Evolutionary conservation across 768 basidiomycete species (phyloP).

Genomic region (Termitomyces sp.): DNA sequence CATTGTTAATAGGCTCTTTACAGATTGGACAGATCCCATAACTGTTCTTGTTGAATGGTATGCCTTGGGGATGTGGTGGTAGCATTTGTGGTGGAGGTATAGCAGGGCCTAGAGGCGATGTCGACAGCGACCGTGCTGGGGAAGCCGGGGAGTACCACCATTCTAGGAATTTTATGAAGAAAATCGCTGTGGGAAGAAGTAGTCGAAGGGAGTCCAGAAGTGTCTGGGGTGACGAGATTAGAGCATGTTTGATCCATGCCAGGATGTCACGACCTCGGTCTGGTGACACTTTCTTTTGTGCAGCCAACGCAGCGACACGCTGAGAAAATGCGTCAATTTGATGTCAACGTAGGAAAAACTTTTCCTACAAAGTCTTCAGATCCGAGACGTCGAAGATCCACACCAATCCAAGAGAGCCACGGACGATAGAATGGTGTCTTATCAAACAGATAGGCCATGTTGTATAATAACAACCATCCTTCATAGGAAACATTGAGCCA

Average conservation of each 20-base stretch:
- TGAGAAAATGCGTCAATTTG: conserved; percentile 17
- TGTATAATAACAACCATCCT: conserved; percentile 76
- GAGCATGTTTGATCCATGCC: conserved; percentile 37
- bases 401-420: conserved; percentile 82
- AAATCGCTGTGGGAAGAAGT: conserved; percentile 83
- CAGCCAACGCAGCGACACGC: conserved; percentile 34
- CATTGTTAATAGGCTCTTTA: conserved; percentile 65
- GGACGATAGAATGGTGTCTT: conserved; percentile 82
- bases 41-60: conserved; percentile 50
- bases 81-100: conserved; percentile 76
- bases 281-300: conserved; percentile 22
- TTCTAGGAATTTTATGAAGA: conserved; percentile 94
- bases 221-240: conserved; percentile 51
- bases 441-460: conserved; percentile 88
- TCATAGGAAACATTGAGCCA: conserved; percentile 76
- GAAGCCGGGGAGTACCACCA: conserved; percentile 99
- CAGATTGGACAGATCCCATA: conserved; percentile 91
- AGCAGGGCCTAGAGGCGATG: conserved; percentile 57
- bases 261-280: conserved; percentile 30
- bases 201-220: conserved; percentile 74
- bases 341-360: background rate
- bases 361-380: conserved; percentile 70
- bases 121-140: conserved; percentile 68
- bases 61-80: conserved; percentile 66
- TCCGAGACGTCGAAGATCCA: conserved; percentile 76